Base-by-base conservation (phyloP, 768 basidiomycete species). In the Auriscalpium vulgare region DNA sequence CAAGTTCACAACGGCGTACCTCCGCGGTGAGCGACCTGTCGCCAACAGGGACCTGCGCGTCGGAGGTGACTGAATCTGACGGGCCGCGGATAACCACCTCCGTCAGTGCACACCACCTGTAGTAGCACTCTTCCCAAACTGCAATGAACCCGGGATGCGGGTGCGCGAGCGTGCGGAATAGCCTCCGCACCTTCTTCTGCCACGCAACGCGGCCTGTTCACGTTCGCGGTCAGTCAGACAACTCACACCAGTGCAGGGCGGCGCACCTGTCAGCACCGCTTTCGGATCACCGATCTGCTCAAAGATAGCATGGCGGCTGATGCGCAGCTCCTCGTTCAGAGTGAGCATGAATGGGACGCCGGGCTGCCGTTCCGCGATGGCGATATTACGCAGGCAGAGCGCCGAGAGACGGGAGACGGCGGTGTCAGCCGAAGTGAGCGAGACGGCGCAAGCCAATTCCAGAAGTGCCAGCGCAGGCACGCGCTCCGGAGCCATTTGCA, bases 61-160 rank as follows among this genome's bases (percentile, higher is more conserved):
- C 63, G 56, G 67, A 64, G 6, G 65, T 62, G 40, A 62, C 67
- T 19, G 69, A 64, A 59, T 62, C 65, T 54, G 59, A 55, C n/a
- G 56, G 68, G 50, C 44, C 64, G 59, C 62, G 78, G 59, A 78
- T 75, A 47, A 86, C 72, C 50, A 77, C 71, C 64, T 88, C 87
- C 13, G 80, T 80, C 46, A 91, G 69, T 6, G 74, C 70, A 29
- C 76, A 75, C 88, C 89, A 92, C 49, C 88, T 75, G 73, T 79
- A 84, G 67, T 85, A 91, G 58, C 82, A 85, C 64, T 93, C 91
- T 59, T 85, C 77, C 91, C 91, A 94, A 3, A 89, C 85, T 0
- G 86, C 87, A 19, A 87, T 73, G 52, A 89, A 82, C n/a, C 82
- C 78, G 1, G 83, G 79, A 35, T 80, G 79, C 13, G 86, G 82